Conservation (phyloP, 75 land plant species). For the Picea glauca region DNA sequence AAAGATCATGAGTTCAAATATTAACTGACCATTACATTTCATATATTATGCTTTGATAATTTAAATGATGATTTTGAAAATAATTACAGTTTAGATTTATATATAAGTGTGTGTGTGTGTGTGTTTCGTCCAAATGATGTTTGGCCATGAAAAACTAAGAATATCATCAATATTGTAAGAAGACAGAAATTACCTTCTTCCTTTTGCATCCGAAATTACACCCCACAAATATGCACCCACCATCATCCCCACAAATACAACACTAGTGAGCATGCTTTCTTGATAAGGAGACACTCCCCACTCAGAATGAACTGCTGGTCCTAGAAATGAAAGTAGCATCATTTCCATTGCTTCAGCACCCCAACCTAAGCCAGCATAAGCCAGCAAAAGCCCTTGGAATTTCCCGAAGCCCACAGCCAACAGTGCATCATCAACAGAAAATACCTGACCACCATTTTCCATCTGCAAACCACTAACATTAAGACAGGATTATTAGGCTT, state of each 20-base stretch:
- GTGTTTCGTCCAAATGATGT: too few relatives aligned
- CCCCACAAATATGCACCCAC: slow-evolving; percentile 89
- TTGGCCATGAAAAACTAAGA: neutral
- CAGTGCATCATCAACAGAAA: slow-evolving; percentile 84
- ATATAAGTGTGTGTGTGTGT: too few relatives aligned
- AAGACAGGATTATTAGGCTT: too few relatives aligned
- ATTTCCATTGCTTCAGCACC: slow-evolving; percentile 92
- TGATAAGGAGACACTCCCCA: slow-evolving; percentile 69
- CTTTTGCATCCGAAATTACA: slow-evolving; percentile 64
- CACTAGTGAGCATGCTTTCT: slow-evolving; percentile 75
- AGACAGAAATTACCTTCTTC: slow-evolving; percentile 47
- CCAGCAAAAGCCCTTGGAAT: slow-evolving; percentile 64
- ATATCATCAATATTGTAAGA: neutral
- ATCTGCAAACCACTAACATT: slow-evolving; percentile 30
- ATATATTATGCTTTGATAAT: neutral
- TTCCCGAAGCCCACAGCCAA: slow-evolving; percentile 67
- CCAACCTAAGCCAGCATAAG: slow-evolving; percentile 90
- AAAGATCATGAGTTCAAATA: neutral
- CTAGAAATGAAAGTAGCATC: slow-evolving; percentile 94
- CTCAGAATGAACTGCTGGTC: slow-evolving; percentile 67
- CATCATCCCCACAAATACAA: slow-evolving; percentile 87
- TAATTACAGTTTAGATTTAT: neutral
- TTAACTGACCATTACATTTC: neutral
- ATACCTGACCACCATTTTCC: slow-evolving; percentile 34
- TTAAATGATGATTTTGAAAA: neutral